Percentiles rank a stretch among this genome's conserved stretches.
Evolutionary conservation across 1,284 basidiomycete genomes (phyloP).

Genomic region (Porodaedalea pini): DNA sequence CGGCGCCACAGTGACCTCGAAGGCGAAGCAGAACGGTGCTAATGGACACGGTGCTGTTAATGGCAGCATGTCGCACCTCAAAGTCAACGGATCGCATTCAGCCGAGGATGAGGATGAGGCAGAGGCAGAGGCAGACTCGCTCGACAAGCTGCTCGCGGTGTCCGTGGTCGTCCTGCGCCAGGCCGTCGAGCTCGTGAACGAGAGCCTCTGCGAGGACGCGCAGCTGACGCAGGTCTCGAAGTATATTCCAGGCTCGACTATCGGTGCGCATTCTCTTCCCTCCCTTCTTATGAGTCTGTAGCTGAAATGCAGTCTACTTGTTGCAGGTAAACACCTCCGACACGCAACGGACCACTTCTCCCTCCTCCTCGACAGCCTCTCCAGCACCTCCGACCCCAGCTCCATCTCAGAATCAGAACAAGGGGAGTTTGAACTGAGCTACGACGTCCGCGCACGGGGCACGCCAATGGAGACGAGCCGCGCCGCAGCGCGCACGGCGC

Average conservation of each 20-base stretch:
- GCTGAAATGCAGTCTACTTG: conserved; percentile 6
- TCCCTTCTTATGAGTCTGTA: conserved; percentile 7
- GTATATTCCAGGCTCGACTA: conserved; percentile 77
- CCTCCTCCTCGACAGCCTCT: conserved; percentile 55
- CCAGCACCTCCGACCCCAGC: neutral
- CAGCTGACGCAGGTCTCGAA: conserved; percentile 65
- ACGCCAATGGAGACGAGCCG: conserved; percentile 77
- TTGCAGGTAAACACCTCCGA: conserved; percentile 72
- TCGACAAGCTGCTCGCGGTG: conserved; percentile 58
- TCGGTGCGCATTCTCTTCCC: conserved; percentile 45
- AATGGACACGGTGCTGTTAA: neutral
- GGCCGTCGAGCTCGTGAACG: conserved; percentile 66
- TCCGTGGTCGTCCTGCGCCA: conserved; percentile 63
- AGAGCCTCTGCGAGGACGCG: conserved; percentile 57
- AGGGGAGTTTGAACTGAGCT: conserved; percentile 47
- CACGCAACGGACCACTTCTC: conserved; percentile 79
- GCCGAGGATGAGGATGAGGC: neutral
- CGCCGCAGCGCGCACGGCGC: conserved; percentile 51
- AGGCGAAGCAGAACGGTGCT: neutral
- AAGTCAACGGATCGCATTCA: neutral
- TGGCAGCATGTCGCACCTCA: too few species aligned
- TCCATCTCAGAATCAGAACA: neutral
- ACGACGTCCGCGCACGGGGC: conserved; percentile 71
- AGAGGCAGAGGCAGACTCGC: conserved; percentile 17
- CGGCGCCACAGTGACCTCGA: too few species aligned